Evolutionary conservation across 108 stramenopile genomes (phyloP), one percentile per base, ranked within the genome.

Genomic region (Cyclotella sp.): DNA sequence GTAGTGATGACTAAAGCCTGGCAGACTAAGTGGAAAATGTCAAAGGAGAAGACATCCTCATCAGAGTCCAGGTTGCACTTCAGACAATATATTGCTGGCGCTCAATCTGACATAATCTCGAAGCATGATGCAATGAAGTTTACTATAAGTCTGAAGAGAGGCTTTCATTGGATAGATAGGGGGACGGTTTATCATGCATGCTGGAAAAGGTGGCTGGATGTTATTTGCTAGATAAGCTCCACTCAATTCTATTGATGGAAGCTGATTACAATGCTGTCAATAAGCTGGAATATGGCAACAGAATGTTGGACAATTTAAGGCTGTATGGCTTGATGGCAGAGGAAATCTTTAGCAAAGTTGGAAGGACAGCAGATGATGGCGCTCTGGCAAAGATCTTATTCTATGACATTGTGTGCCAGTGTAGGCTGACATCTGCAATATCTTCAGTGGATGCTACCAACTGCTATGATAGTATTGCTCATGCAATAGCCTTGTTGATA

Each of bases 241-340:
- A 63, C 9, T 16, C 73, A 26, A 75, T 75, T 45, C 64, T 75
- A 9, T 28, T 75, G 5, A 75, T 75, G 73, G 73, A 75, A 24
- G 73, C 64, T 9, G 73, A 75, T 53, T 75, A 53, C 52, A 75
- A 75, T 53, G 19, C 54, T 14, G 0, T 11, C 12, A 63, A 73
- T 24, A 73, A 73, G 47, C 11, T 45, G 1, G 39, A 52, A 7
- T 73, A 29, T 45, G 62, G 72, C 2, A 22, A 40, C 7, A 49
- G 73, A 21, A 74, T 74, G 73, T 5, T 74, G 63, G 39, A 64
- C 40, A 63, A 74, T 43, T 63, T 53, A 4, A 24, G 73, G 40
- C 0, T 0, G 3, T 40, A 53, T 46, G 46, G 46, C 0, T 28
- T 73, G n/a, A 73, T 73, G 61, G 27, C 30, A 63, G 73, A 63